Percentiles rank a stretch among this genome's conserved stretches.
These are phyloP conservation scores for Aureobasidium leucospermi DNA, from an alignment of 2,329 filamentous ascomycete genomes.

Conservation along the genomic window DNA sequence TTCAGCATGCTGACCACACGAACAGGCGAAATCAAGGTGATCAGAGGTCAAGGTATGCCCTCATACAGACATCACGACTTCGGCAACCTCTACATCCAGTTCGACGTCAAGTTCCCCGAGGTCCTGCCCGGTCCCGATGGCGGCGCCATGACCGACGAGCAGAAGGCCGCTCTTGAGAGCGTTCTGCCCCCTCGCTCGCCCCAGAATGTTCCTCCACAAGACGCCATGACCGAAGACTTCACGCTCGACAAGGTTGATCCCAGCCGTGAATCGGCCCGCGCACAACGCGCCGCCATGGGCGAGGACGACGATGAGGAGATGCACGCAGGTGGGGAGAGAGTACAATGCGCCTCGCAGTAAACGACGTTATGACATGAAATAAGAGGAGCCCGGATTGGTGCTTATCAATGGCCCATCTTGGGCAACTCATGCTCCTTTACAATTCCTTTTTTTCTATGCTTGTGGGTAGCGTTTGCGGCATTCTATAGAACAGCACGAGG, in stretches of 20 bases:
- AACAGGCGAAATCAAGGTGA: slow-evolving; percentile 80
- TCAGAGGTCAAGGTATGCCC: slow-evolving; percentile 96
- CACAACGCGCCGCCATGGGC: slow-evolving; percentile 48
- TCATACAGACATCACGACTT: slow-evolving; percentile 89
- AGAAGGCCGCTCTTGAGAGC: slow-evolving; percentile 72
- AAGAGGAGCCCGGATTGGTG: neutral
- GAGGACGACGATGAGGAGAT: slow-evolving; percentile 59
- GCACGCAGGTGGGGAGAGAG: slow-evolving; percentile 63
- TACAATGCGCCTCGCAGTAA: slow-evolving; percentile 86
- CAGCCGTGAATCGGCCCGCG: slow-evolving; percentile 54
- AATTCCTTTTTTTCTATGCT: slow-evolving; percentile 1
- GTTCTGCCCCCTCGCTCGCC: slow-evolving; percentile 69
- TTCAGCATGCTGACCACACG: slow-evolving; percentile 18
- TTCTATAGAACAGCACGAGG: slow-evolving; percentile 13
- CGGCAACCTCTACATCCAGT: slow-evolving; percentile 95
- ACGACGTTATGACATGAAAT: slow-evolving; percentile 18
- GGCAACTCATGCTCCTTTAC: neutral
- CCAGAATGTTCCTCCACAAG: slow-evolving; percentile 61
- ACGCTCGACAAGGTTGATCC: slow-evolving; percentile 78
- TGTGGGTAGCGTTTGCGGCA: slow-evolving; percentile 14
- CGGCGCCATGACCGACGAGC: slow-evolving; percentile 48
- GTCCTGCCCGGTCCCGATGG: slow-evolving; percentile 37
- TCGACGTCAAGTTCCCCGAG: slow-evolving; percentile 91
- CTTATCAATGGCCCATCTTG: neutral
- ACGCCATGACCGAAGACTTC: slow-evolving; percentile 88